Evolutionary conservation across 176 grass and related monocot genomes (phyloP).

Genomic region (Aegilops tauschii): DNA sequence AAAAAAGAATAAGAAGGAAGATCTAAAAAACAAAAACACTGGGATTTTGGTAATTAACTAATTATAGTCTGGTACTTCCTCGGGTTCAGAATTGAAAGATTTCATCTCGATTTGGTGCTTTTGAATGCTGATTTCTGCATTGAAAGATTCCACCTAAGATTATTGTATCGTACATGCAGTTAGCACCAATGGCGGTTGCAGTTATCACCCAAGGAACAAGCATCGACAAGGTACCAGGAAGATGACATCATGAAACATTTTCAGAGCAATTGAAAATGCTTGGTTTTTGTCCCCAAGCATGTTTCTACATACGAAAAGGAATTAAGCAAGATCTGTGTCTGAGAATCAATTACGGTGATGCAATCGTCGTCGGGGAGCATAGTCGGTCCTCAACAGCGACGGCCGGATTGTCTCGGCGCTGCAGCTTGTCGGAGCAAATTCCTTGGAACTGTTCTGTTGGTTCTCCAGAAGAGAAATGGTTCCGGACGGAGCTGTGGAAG

Average conservation of each 20-base stretch:
- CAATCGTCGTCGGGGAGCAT: conserved; percentile 34
- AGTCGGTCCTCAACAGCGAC: conserved; percentile 1
- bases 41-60: not conserved
- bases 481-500: not conserved
- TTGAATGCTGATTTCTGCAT: not conserved
- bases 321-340: conserved; percentile 25
- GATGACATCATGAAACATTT: not conserved
- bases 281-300: not conserved
- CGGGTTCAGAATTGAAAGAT: conserved; percentile 22
- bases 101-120: not conserved
- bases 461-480: conserved; percentile 11
- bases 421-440: not conserved
- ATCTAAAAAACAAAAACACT: not conserved
- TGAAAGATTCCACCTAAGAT: not conserved
- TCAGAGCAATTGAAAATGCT: conserved; percentile 6
- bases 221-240: conserved; percentile 18
- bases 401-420: not conserved
- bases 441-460: not conserved
- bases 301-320: not conserved
- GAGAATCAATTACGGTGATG: conserved; percentile 46
- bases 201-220: conserved; percentile 12
- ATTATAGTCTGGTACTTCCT: not conserved
- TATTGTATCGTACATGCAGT: conserved; percentile 15
- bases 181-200: not conserved
- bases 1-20: not conserved